A percentile compares a stretch with the other conserved stretches of the same genome.
These are phyloP conservation scores for Saksenaea vasiformis DNA, from an alignment of 371 early-diverging fungal species.

Conservation along the genomic window DNA sequence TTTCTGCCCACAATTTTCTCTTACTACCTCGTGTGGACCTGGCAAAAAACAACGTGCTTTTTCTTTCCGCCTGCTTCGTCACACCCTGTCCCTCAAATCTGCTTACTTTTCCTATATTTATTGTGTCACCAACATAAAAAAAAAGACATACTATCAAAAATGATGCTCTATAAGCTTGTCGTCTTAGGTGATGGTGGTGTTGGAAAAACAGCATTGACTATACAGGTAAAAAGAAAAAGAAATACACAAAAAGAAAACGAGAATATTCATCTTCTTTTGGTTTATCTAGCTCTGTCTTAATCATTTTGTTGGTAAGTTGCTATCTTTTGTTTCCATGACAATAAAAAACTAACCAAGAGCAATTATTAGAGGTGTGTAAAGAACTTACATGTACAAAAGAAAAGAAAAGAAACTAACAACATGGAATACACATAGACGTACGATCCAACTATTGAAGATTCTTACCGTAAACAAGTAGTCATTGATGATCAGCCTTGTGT, in stretches of 20 bases:
- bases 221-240: constrained; percentile 50
- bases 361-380: constrained; percentile 1
- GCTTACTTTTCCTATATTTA: neutral
- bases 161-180: constrained; percentile 66
- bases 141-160: constrained; percentile 20
- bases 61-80: constrained; percentile 3
- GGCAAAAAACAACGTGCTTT: constrained; percentile 7
- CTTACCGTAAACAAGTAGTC: constrained; percentile 88
- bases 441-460: constrained; percentile 97
- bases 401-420: neutral
- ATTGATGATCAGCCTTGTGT: constrained; percentile 87
- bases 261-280: neutral
- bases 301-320: neutral
- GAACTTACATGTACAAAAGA: neutral
- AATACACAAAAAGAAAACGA: constrained; percentile 62
- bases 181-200: constrained; percentile 48
- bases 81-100: constrained; percentile 5
- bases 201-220: constrained; percentile 69
- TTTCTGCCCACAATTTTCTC: neutral
- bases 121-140: constrained; percentile 34
- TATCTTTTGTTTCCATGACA: no score
- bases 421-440: constrained; percentile 79
- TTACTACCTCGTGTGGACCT: constrained; percentile 3
- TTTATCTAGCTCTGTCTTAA: constrained; percentile 4
- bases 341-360: no score